Base-by-base conservation (phyloP, 352 stramenopile species). In the Plasmopara muralis region DNA sequence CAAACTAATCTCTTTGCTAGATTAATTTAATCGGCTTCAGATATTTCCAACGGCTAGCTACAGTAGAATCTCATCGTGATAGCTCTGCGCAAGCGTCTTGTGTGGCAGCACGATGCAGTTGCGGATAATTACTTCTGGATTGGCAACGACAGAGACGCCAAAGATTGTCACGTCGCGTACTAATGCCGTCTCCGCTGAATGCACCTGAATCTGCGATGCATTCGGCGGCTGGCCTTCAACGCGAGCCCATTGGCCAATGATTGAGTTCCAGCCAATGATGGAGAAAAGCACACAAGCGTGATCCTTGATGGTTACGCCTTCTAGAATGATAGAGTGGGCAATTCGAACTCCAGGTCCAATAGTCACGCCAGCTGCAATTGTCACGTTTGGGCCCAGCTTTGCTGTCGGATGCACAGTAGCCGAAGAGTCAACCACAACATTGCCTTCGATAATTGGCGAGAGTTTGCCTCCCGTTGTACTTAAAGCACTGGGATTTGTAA, bases 161-260 rank as follows among this genome's bases (percentile, higher is more conserved):
- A 93, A 92, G 57, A 95, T 93, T 18, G 85, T 93, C 15, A 95
- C 80, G 49, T 93, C 85, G n/a, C 85, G 83, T 29, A 90, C 81
- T n/a, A 93, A 68, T 33, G 68, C 61, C 10, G 71, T 85, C 62
- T 92, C 82, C 12, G 74, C 77, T 28, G 75, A 83, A 41, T 83
- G 69, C 43, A 81, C 68, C 29, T 74, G 74, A 52, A 88, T 85
- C 43, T 83, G 74, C 40, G 77, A 83, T 3, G 77, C 80, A 47
- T 90, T 92, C 4, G 83, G 84, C 35, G 82, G 77, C 50, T 95
- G 78, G 4, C 84, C 83, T 65, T 95, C 83, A 30, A 93, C 63
- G 4, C 83, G 77, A 28, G 83, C 81, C 85, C 85, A 95, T 60
- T 95, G 82, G 0, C 85, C 85, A 29, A 95, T 72, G 47, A 87